Conservation (phyloP, 148 eudicot genomes). For the Cornus kousa region DNA sequence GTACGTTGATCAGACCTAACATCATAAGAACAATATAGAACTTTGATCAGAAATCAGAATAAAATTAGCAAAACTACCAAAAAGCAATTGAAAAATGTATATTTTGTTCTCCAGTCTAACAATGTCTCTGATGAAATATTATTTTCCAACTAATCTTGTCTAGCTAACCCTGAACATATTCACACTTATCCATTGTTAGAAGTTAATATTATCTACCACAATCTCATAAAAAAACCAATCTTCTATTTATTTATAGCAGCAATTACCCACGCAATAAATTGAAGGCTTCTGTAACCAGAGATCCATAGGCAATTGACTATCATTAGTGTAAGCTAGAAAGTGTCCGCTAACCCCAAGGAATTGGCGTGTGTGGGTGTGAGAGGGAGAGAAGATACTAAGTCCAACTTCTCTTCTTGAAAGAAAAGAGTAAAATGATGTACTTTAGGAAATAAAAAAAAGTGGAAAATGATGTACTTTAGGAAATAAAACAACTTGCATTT, state of each 20-base stretch:
- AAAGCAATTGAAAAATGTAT: not conserved
- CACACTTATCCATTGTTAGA: not conserved
- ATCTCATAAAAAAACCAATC: not conserved
- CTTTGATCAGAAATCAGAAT: not conserved
- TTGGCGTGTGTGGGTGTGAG: too few species aligned
- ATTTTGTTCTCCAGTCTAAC: not conserved
- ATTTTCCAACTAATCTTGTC: too few species aligned
- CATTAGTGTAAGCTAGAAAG: not conserved
- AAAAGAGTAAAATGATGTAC: too few species aligned
- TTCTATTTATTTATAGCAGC: not conserved
- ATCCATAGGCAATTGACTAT: not conserved
- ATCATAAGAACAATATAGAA: not conserved
- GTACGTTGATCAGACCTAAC: not conserved
- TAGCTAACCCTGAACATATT: not conserved
- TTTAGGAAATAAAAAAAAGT: too few species aligned
- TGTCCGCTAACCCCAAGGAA: too few species aligned
- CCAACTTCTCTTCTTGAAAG: too few species aligned
- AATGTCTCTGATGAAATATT: too few species aligned
- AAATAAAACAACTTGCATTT: too few species aligned
- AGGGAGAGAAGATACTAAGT: too few species aligned
- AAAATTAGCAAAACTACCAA: too few species aligned
- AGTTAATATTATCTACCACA: not conserved
- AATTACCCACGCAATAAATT: not conserved
- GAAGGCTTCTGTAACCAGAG: not conserved
- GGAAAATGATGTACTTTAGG: too few species aligned